Evolutionary conservation across 805 yeast genomes (phyloP), one percentile per base, ranked within the genome.

Genomic region (Candida sanyiensis): DNA sequence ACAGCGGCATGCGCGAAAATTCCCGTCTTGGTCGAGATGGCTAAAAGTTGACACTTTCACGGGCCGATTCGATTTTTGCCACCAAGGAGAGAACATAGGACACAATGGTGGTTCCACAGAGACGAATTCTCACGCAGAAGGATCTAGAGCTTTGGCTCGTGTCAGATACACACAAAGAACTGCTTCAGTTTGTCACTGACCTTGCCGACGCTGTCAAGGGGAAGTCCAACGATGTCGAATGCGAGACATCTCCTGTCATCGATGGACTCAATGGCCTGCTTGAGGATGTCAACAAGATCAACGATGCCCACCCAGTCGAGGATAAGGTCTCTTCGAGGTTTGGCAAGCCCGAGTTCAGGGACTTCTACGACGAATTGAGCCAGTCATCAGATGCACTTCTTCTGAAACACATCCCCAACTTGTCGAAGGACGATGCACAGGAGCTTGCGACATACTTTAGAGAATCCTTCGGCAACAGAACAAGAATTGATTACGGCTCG

Each of bases 401-500:
- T 20, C 43, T 31, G 19, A 47, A 23, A 12, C 46, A 31, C 30
- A 48, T 44, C 17, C 39, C 41, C 16, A 20, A 28, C 7, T 30
- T 46, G 3, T 7, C 28, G 2, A 34, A 40, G 0, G 54, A 49
- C 3, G 45, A 52, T 13, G 40, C 60, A 2, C 9, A 35, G 4
- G 89, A 85, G 48, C 43, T 84, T 3, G 44, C 68, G 0, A 58
- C 64, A 3, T 90, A 90, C 53, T 62, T 90, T 15, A 49, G 58
- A 12, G 83, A 86, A 49, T 73, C 89, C 1, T 90, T 88, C 75
- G 98, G 98, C 0, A 80, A 87, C 47, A 67, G 83, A 43, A 69
- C 73, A 6, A 69, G 99, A 59, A 87, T 93, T 20, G 99, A 93
- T 61, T 93, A 88, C 58, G 99, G 99, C 1, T 85, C 96, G 6